Conservation (phyloP, 805 yeast genomes). For the Saccharomycopsis javanensis region DNA sequence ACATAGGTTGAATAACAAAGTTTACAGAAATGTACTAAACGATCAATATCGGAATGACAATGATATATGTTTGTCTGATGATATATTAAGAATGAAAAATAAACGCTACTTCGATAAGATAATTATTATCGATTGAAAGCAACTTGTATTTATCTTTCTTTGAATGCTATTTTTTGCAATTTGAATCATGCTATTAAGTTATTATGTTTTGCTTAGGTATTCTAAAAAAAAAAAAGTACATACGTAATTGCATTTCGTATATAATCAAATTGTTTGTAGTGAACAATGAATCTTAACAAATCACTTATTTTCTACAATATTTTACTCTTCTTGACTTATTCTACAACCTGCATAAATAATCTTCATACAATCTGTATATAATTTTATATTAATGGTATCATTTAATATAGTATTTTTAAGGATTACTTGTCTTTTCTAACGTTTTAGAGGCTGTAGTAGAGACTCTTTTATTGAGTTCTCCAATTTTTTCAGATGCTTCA, state of each 20-base stretch:
- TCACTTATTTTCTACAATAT: too few relatives aligned
- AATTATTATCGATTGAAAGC: not conserved
- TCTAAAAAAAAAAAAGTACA: too few relatives aligned
- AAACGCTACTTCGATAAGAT: not conserved
- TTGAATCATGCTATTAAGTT: too few relatives aligned
- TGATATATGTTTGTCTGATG: not conserved
- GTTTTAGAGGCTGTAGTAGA: conserved; percentile 10
- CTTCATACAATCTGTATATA: too few relatives aligned
- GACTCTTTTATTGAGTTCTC: conserved; percentile 5
- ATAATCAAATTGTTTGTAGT: too few relatives aligned
- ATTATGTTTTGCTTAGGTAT: too few relatives aligned
- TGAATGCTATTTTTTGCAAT: not conserved
- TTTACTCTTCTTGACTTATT: too few relatives aligned
- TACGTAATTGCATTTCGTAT: too few relatives aligned
- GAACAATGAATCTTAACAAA: too few relatives aligned
- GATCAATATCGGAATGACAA: not conserved
- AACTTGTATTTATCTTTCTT: not conserved
- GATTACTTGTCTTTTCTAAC: not conserved
- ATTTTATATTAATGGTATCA: too few relatives aligned
- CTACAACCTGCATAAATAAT: too few relatives aligned
- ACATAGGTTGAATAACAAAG: not conserved
- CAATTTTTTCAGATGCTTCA: not conserved
- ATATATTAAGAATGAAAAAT: not conserved
- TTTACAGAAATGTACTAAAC: not conserved
- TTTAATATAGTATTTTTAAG: too few relatives aligned